Conservation (phyloP, 1,284 basidiomycete genomes). For the Tetrapyrgos nigripes region DNA sequence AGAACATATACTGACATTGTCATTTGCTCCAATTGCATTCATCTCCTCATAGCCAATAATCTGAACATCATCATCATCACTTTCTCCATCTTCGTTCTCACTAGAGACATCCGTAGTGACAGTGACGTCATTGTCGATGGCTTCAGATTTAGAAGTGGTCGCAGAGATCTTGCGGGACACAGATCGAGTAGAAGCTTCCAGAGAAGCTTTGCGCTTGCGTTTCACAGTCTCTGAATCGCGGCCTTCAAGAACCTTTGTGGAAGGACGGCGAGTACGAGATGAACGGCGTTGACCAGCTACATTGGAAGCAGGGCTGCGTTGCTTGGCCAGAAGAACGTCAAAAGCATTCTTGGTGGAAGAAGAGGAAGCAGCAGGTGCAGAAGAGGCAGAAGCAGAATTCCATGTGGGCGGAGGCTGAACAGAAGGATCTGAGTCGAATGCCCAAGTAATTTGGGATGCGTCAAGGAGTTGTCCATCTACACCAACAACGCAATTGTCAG, state of each 20-base stretch:
- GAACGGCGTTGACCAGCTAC: neutral
- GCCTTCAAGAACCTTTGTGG: neutral
- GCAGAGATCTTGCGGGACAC: neutral
- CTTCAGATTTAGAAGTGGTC: neutral
- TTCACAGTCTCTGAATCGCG: neutral
- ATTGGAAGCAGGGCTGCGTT: neutral
- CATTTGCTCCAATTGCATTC: neutral
- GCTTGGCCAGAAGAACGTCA: neutral
- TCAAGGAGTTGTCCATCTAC: neutral
- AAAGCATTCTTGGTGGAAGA: neutral
- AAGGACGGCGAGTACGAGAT: neutral
- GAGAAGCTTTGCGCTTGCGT: slow-evolving; percentile 3
- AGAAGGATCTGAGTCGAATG: neutral
- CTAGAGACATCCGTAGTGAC: neutral
- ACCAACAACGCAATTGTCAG: slow-evolving; percentile 2
- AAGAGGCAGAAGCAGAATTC: neutral
- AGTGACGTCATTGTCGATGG: neutral
- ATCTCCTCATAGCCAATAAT: neutral
- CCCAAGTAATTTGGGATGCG: neutral
- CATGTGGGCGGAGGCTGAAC: neutral
- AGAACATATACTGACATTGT: neutral
- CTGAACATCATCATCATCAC: neutral
- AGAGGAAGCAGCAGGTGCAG: neutral
- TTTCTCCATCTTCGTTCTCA: no score
- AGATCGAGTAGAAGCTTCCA: neutral